These are phyloP conservation scores for Silene vulgaris DNA, from an alignment of 179 eudicot species.

Conservation along the genomic window DNA sequence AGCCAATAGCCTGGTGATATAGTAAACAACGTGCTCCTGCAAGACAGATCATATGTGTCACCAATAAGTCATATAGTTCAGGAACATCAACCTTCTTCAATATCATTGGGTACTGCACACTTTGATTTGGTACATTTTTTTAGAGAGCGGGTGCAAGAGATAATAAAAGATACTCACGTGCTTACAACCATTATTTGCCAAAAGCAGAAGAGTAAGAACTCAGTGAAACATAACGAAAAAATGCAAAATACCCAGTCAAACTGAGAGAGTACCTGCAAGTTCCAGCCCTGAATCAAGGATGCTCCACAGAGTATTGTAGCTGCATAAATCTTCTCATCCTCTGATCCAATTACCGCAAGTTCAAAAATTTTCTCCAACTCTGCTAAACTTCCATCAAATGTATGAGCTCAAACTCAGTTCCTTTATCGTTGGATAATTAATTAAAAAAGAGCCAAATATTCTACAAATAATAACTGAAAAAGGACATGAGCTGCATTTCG, in stretches of 20 bases:
- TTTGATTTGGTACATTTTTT: too few relatives aligned
- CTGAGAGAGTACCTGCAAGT: slow-evolving; percentile 60
- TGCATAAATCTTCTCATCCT: slow-evolving; percentile 81
- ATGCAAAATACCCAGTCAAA: too few relatives aligned
- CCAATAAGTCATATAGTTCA: slow-evolving; percentile 1
- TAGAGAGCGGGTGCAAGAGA: too few relatives aligned
- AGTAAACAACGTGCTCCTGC: slow-evolving; percentile 83
- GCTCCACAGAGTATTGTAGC: slow-evolving; percentile 89
- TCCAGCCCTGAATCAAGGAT: slow-evolving; percentile 80
- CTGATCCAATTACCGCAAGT: slow-evolving; percentile 77
- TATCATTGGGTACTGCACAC: too few relatives aligned
- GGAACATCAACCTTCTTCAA: neutral
- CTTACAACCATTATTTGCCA: too few relatives aligned
- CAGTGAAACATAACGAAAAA: too few relatives aligned
- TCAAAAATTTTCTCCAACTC: slow-evolving; percentile 88
- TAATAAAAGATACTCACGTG: too few relatives aligned
- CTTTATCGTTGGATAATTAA: slow-evolving; percentile 41
- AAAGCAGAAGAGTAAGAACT: too few relatives aligned
- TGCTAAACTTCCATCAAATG: slow-evolving; percentile 97
- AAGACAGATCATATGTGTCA: slow-evolving; percentile 22
- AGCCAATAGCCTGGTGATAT: slow-evolving; percentile 74
- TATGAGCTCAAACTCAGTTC: slow-evolving; percentile 90
- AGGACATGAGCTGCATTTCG: neutral
- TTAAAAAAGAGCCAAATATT: slow-evolving; percentile 24
- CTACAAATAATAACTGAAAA: slow-evolving; percentile 7